Percentiles rank a stretch among this genome's conserved stretches.
These are phyloP conservation scores for Scleroderma citrinum DNA, from an alignment of 768 basidiomycete species.

Conservation along the genomic window DNA sequence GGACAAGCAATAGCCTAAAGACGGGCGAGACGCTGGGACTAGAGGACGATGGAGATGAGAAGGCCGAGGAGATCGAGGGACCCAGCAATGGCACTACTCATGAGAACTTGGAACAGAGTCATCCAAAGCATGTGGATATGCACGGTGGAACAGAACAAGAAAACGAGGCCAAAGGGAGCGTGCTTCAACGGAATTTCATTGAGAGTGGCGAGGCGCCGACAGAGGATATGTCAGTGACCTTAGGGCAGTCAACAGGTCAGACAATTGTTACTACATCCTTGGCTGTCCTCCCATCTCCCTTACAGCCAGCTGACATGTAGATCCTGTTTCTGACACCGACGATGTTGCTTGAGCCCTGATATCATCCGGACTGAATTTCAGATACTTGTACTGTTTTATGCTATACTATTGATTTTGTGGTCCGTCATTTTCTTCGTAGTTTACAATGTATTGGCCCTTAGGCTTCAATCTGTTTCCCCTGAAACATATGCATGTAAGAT, in stretches of 20 bases:
- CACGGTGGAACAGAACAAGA: constrained; percentile 1
- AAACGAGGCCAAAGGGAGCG: constrained; percentile 2
- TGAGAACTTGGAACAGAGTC: constrained; percentile 3
- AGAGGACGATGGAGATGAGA: constrained; percentile 37
- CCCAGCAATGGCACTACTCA: constrained; percentile 11
- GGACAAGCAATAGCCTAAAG: constrained; percentile 55
- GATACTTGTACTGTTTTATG: too few relatives aligned
- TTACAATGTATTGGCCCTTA: too few relatives aligned
- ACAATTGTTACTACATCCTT: constrained; percentile 10
- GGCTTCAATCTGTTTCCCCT: too few relatives aligned
- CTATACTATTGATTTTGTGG: too few relatives aligned
- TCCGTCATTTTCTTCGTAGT: too few relatives aligned
- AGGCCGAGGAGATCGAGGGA: constrained; percentile 14
- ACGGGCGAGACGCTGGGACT: constrained; percentile 49
- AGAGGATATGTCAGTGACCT: constrained; percentile 17
- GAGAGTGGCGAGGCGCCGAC: constrained; percentile 2
- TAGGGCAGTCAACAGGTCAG: constrained; percentile 23
- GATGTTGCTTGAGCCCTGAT: too few relatives aligned
- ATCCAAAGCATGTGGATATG: constrained; percentile 4
- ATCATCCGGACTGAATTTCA: too few relatives aligned
- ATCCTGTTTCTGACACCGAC: neutral
- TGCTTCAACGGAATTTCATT: constrained; percentile 2
- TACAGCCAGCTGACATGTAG: neutral
- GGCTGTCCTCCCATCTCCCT: neutral
- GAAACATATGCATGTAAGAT: too few relatives aligned